Base-by-base conservation (phyloP, 345 rosid genomes). In the Aquilaria malaccensis region DNA sequence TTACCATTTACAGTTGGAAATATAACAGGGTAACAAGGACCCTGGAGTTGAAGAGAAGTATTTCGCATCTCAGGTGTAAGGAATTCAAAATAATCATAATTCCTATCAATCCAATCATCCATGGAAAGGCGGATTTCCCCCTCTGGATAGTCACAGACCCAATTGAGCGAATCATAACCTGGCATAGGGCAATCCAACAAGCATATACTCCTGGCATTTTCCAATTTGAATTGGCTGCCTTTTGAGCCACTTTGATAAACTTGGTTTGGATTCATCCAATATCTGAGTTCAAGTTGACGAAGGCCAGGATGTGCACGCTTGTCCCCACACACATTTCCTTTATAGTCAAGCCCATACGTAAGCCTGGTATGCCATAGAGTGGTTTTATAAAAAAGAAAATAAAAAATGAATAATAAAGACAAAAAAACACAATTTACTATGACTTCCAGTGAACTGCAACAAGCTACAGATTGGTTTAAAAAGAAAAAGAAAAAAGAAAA, bases 61-160 rank as follows among this genome's bases (percentile, higher is more conserved):
- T 94, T 94, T 47, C 95, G 75, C 99, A 94, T 90, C 67, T 86
- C 97, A 4, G 89, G 89, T 48, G 96, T 83, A 66, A 94, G 95
- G 72, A 94, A 83, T 64, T 94, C 95, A 72, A 76, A 94, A 76
- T 94, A 94, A 75, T 94, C 95, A 3, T 87, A 94, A 63, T 83
- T 85, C 73, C 91, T 86, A 64, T 88, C 85, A 2, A 90, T 85
- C 99, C 99, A 94, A 63, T 94, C 92, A 56, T 80, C 72, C 85
- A 77, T 65, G 14, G 83, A 76, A 63, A 94, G 76, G 70, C 79
- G 90, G 68, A 90, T 90, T 60, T 89, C 99, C 45, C 97, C 99
- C 7, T 90, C 97, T 50, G 99, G 99, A 74, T 94, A 94, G 74
- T 94, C 99, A 81, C 99, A 94, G 58, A 88, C 96, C 99, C 99